phyloP scores from a whole-genome alignment of 768 basidiomycete species.

The Cystofilobasidium bisporidii region DNA sequence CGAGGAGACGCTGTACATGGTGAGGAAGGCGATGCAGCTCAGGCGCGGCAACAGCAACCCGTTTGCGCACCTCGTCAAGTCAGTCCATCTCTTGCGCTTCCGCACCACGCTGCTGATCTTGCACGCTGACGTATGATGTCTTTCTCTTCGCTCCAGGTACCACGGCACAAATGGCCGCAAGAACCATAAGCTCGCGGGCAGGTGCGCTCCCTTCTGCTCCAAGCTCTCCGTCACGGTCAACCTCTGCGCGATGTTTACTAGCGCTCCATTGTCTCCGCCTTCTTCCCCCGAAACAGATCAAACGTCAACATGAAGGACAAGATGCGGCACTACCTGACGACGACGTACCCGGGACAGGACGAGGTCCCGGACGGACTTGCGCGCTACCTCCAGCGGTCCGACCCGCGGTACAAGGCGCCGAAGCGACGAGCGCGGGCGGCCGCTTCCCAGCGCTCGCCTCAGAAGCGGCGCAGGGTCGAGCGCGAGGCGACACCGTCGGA shows the following conservation, averaged over 20 bases:
- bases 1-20: neutral
- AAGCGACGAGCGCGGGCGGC: too few species aligned
- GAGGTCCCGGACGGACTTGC: neutral
- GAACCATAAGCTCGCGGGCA: neutral
- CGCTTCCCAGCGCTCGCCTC: too few species aligned
- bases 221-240: too few species aligned
- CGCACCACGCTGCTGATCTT: too few species aligned
- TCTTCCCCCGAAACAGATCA: neutral
- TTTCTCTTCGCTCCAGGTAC: neutral
- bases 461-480: too few species aligned
- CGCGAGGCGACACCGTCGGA: too few species aligned
- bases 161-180: neutral
- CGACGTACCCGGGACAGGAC: neutral
- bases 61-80: neutral
- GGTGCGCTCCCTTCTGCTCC: neutral
- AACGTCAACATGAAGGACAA: neutral
- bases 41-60: neutral
- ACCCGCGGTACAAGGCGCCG: neutral
- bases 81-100: neutral
- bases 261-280: too few species aligned
- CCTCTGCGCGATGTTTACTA: too few species aligned
- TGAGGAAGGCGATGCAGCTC: neutral
- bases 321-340: neutral
- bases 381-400: neutral
- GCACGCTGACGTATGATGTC: neutral